phyloP scores from a whole-genome alignment of 352 stramenopile genomes.

The Phytophthora fragariaefolia region DNA sequence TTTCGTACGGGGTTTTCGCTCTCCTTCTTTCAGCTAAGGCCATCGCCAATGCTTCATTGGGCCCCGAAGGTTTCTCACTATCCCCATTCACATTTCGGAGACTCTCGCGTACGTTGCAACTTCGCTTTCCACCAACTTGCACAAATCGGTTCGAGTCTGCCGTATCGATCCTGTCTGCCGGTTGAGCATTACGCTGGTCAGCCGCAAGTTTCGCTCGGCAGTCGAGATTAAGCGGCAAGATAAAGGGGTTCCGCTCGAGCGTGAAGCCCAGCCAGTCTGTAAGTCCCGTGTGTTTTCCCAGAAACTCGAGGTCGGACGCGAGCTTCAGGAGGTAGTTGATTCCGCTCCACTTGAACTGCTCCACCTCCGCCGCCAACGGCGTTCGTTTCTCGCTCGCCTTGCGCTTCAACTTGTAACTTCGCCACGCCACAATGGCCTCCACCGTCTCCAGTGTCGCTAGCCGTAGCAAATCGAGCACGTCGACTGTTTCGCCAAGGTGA shows the following conservation, averaged over 20 bases:
- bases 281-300: conserved; percentile 81
- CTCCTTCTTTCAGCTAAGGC: conserved; percentile 59
- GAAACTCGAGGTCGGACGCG: conserved; percentile 89
- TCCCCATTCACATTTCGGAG: conserved; percentile 6
- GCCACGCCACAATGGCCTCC: conserved; percentile 83
- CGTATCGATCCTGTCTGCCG: neutral
- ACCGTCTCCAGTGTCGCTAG: conserved; percentile 90
- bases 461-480: conserved; percentile 89
- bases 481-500: conserved; percentile 73
- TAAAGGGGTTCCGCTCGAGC: conserved; percentile 89
- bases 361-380: conserved; percentile 28
- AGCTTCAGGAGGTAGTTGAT: conserved; percentile 94
- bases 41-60: conserved; percentile 33
- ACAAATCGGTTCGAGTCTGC: conserved; percentile 52
- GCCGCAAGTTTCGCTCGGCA: conserved; percentile 37
- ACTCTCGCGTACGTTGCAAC: conserved; percentile 14
- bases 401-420: conserved; percentile 43
- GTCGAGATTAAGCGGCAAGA: conserved; percentile 85
- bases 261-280: conserved; percentile 87
- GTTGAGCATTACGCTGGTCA: neutral
- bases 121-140: conserved; percentile 67
- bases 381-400: neutral
- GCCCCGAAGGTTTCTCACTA: neutral
- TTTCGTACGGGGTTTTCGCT: conserved; percentile 84
- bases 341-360: conserved; percentile 89